Conservation (phyloP, 345 rosid species). For the Bruguiera gymnorhiza region DNA sequence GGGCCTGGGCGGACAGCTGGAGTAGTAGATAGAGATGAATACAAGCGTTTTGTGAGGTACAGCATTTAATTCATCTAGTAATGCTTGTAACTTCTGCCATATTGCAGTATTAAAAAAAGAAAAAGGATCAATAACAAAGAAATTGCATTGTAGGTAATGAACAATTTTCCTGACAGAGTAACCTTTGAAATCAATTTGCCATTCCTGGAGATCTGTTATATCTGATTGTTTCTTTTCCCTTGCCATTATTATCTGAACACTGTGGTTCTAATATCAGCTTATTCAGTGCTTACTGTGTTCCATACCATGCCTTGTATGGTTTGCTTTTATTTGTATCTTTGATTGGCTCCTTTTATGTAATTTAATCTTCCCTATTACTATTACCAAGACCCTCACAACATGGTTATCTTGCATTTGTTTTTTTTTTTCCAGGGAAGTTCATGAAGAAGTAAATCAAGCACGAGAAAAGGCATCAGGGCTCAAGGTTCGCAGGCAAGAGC, state of each 20-base stretch:
- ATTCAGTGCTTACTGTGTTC: too few species aligned
- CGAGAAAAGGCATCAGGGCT: constrained; percentile 70
- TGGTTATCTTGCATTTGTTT: background rate
- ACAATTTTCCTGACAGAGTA: too few species aligned
- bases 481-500: constrained; percentile 69
- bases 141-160: too few species aligned
- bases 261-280: too few species aligned
- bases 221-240: too few species aligned
- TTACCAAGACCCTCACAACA: background rate
- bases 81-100: too few species aligned
- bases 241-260: too few species aligned
- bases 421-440: constrained; percentile 65
- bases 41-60: constrained; percentile 85
- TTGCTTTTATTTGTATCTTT: background rate
- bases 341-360: background rate
- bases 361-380: background rate
- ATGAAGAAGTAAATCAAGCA: constrained; percentile 81
- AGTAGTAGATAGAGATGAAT: constrained; percentile 54
- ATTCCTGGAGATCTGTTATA: too few species aligned
- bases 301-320: too few species aligned
- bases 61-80: background rate
- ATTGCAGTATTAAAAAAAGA: background rate
- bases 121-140: too few species aligned
- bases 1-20: constrained; percentile 66
- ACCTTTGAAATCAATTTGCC: too few species aligned